Percentiles rank a stretch among this genome's conserved stretches.
phyloP scores from a whole-genome alignment of 306 rosid species.

The Mimosa bimucronata region DNA sequence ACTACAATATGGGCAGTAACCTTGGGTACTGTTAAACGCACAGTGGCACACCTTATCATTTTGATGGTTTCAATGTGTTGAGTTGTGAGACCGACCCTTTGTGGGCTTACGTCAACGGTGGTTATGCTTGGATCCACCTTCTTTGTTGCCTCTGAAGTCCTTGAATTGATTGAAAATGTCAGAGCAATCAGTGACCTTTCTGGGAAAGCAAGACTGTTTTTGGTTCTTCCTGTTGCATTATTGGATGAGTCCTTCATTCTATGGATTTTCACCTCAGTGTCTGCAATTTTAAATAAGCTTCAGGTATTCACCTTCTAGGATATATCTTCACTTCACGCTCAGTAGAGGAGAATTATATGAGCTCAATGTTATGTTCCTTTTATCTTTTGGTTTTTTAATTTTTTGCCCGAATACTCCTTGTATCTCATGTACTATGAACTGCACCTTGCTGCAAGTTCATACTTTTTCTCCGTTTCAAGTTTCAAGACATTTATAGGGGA shows the following conservation, averaged over 20 bases:
- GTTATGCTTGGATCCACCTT: conserved; percentile 88
- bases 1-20: conserved; percentile 92
- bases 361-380: no score
- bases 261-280: conserved; percentile 94
- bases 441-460: conserved; percentile 10
- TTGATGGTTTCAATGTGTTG: conserved; percentile 95
- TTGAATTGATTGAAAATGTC: conserved; percentile 92
- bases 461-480: not conserved
- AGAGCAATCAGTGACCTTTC: conserved; percentile 96
- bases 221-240: conserved; percentile 90
- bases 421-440: not conserved
- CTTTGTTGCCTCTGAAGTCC: conserved; percentile 92
- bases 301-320: conserved; percentile 66
- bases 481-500: not conserved
- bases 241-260: conserved; percentile 97
- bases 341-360: no score
- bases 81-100: conserved; percentile 96
- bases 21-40: conserved; percentile 80
- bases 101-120: conserved; percentile 94
- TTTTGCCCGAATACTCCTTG: no score
- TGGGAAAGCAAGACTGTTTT: conserved; percentile 89
- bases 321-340: conserved; percentile 9
- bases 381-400: no score
- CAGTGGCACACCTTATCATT: conserved; percentile 79
- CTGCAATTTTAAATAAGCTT: conserved; percentile 93